Evolutionary conservation across 768 basidiomycete genomes (phyloP), one percentile per base, ranked within the genome.

Genomic region (Naganishia vaughanmartiniae): DNA sequence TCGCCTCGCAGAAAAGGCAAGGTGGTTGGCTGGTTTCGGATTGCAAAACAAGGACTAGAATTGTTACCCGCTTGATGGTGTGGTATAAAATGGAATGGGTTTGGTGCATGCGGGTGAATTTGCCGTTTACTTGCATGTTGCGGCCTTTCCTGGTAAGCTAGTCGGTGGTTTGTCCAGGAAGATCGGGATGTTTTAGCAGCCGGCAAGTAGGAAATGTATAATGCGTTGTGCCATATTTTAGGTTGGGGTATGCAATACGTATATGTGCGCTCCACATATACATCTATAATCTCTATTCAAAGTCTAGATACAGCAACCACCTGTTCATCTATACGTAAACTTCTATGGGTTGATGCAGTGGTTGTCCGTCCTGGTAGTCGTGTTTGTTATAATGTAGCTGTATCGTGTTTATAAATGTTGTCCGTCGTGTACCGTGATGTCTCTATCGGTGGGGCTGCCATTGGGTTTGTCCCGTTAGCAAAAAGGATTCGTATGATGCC

Each of bases 361-460:
- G 7, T 21, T 24, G 24, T 51, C 24, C 19, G 12, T 12, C 48
- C 48, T 4, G 21, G 17, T 51, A 26, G 24, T 24, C 24, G 21
- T 24, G 4, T 51, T 6, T 51, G n/a, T 21, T 17, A 6, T 51
- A n/a, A 24, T 51, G 21, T 4, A 51, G n/a, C n/a, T 51, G 14
- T 51, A 14, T 26, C 19, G 48, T 51, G 48, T n/a, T 51, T 51
- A 12, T 21, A n/a, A n/a, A 51, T 6, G 48, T 21, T 12, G 48
- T 6, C 4, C n/a, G 19, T 51, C 14, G 48, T 46, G 45, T 42
- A 46, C 45, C 4, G 45, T 46, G 21, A 17, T 46, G 15, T 4
- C 12, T 14, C 57, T 58, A 58, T 65, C 70, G 33, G 70, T 77
- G 73, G 5, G 71, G 76, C 60, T 77, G 73, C 76, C 74, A 76